Evolutionary conservation across 345 rosid species (phyloP).

Genomic region (sweet orange (Citrus sinensis)): DVS_A1.0 CM039163.1:5507501-5508000

Average conservation of each 20-base stretch:
- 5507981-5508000: no score
- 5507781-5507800: no score
- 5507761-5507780: no score
- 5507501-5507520: background rate
- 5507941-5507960: background rate
- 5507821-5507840: background rate
- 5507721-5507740: background rate
- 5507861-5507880: background rate
- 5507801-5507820: no score
- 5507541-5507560: background rate
- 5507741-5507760: no score
- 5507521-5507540: background rate
- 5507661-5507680: background rate
- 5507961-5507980: no score
- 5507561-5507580: background rate
- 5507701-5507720: background rate
- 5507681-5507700: background rate
- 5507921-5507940: background rate
- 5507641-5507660: background rate
- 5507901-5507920: background rate
- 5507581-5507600: background rate
- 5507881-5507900: background rate
- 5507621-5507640: background rate
- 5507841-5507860: background rate
- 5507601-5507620: background rate